These are phyloP conservation scores for Sungouiella blattae DNA, from an alignment of 805 yeast genomes.

Conservation along the genomic window DNA sequence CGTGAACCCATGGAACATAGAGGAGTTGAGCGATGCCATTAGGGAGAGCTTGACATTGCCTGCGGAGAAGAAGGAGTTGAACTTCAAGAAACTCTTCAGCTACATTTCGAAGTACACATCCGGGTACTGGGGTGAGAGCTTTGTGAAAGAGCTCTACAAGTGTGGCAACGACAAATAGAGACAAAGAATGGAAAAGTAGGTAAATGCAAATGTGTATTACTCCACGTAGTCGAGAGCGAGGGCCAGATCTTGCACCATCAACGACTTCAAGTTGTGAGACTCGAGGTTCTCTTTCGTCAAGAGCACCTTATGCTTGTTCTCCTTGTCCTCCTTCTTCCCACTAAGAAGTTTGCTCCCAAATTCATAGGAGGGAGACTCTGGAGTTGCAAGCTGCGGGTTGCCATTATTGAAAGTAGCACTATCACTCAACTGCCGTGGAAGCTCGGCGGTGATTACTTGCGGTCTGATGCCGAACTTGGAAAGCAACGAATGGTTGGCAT, in stretches of 20 bases:
- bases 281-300: slow-evolving; percentile 15
- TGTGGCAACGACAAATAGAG: slow-evolving; percentile 5
- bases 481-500: slow-evolving; percentile 32
- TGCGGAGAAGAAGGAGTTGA: slow-evolving; percentile 71
- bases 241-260: slow-evolving; percentile 5
- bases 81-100: slow-evolving; percentile 78
- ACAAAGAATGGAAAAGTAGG: neutral
- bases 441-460: slow-evolving; percentile 33
- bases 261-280: slow-evolving; percentile 13
- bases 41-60: slow-evolving; percentile 84
- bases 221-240: slow-evolving; percentile 12
- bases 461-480: slow-evolving; percentile 40
- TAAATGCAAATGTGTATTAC: slow-evolving; percentile 1
- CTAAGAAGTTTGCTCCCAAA: slow-evolving; percentile 1
- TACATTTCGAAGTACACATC: slow-evolving; percentile 93
- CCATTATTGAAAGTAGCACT: neutral
- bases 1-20: slow-evolving; percentile 98
- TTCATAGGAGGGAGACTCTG: neutral
- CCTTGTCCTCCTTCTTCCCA: slow-evolving; percentile 10
- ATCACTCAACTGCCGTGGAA: slow-evolving; percentile 16
- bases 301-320: slow-evolving; percentile 7
- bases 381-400: neutral
- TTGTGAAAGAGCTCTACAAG: slow-evolving; percentile 78
- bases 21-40: slow-evolving; percentile 83
- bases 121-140: slow-evolving; percentile 95